Conservation (phyloP, 192 early-diverging fungal genomes). For the Backusella psychrophila region DNA sequence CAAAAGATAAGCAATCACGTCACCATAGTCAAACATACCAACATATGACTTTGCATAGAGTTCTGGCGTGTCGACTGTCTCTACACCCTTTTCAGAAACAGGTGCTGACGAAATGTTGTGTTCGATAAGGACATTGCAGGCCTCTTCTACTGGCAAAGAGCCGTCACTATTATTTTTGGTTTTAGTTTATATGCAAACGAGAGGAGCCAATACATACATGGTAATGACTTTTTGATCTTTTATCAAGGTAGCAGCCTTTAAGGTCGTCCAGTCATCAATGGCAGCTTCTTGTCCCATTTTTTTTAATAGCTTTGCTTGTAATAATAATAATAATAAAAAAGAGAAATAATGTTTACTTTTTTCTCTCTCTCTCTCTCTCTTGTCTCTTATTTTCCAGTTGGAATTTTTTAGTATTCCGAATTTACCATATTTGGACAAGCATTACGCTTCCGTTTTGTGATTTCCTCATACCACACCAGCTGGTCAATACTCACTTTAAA, state of each 20-base stretch:
- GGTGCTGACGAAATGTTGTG: constrained; percentile 81
- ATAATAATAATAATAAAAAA: no score
- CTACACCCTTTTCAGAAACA: constrained; percentile 56
- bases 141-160: constrained; percentile 60
- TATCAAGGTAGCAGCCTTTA: constrained; percentile 58
- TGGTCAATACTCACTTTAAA: no score
- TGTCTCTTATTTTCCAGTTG: no score
- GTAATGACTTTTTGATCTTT: constrained; percentile 62
- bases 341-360: no score
- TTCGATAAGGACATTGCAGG: constrained; percentile 69
- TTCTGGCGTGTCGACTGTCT: neutral
- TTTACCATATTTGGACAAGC: no score
- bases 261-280: constrained; percentile 59
- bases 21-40: constrained; percentile 88
- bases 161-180: constrained; percentile 40
- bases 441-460: no score
- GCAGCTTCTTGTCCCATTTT: neutral
- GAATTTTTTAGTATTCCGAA: no score
- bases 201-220: constrained; percentile 26
- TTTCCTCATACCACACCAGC: no score
- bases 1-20: constrained; percentile 76
- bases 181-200: no score
- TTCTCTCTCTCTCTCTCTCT: no score
- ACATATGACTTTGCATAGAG: constrained; percentile 51
- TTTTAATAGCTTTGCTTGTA: no score